Conservation (phyloP, 2,329 filamentous ascomycete species). For the Cordyceps farinosa region DNA sequence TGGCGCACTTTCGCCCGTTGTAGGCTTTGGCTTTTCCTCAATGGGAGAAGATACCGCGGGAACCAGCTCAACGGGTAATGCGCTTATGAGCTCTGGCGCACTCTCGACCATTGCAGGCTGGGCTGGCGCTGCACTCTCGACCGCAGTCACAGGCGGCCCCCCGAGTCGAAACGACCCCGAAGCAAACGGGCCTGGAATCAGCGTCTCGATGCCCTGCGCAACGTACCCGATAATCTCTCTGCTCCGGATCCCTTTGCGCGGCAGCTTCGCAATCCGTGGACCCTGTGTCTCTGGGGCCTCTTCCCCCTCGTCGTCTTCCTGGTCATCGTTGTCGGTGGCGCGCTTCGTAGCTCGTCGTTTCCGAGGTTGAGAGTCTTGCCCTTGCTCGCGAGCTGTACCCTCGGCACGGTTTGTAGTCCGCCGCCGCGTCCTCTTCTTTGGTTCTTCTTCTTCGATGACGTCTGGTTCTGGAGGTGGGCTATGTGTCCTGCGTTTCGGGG, state of each 20-base stretch:
- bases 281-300: constrained; percentile 15
- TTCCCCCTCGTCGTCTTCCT: background rate
- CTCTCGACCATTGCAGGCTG: background rate
- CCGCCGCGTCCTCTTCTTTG: background rate
- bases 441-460: background rate
- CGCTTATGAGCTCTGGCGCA: background rate
- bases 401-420: background rate
- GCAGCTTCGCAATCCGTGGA: constrained; percentile 38
- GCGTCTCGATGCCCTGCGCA: constrained; percentile 20
- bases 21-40: background rate
- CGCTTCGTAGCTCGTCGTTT: background rate
- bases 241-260: constrained; percentile 43
- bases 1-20: too few species aligned
- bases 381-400: background rate
- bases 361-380: background rate
- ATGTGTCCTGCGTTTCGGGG: constrained; percentile 1
- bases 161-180: constrained; percentile 19
- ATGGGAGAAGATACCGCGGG: background rate
- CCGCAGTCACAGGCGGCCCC: background rate
- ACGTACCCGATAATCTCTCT: constrained; percentile 45
- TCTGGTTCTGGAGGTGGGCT: background rate
- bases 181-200: constrained; percentile 21
- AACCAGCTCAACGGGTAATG: background rate
- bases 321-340: background rate
- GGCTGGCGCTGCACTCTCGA: background rate